Evolutionary conservation across 352 stramenopile species (phyloP), one percentile per base, ranked within the genome.

Genomic region (Pythium utonaiense): DNA sequence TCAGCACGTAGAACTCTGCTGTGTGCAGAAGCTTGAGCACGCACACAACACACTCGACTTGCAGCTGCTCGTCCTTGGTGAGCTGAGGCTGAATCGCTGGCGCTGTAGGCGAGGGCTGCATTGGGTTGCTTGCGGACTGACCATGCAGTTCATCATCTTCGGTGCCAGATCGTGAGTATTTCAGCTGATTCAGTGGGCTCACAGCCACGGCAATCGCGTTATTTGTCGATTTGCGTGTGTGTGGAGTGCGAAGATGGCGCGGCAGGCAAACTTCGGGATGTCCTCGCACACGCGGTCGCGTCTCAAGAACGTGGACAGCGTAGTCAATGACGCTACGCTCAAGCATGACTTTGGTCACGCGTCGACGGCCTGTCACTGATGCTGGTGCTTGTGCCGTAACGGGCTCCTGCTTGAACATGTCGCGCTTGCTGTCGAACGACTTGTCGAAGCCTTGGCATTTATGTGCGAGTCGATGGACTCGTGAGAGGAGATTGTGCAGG

Each of bases 1-100:
- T 54, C 30, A 62, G 55, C 17, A 62, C 42, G 22, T 54, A 62
- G 21, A 62, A 62, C 55, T 62, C 55, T 17, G n/a, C 34, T 45
- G 53, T 62, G 30, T 55, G 44, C 13, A 62, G 30, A 0, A 62
- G 36, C 22, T 54, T 48, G 21, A 62, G 56, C 31, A 50, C 22
- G 3, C 12, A 17, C 10, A 12, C 45, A 0, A 36, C 27, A 21
- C 52, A 27, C 5, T 27, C n/a, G 5, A 34, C 9, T 36, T 50
- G 52, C 4, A 25, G 14, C 22, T 22, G 21, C 21, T 59, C 52
- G 3, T 31, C 30, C 19, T 38, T 21, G 36, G 24, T 3, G n/a
- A 40, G 33, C 33, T 40, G 2, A 8, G 5, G 33, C 28, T 54
- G 21, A 47, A 27, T 27, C 6, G 28, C 28, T 33, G 5, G 28